These are phyloP conservation scores for Podospora fimiseda DNA, from an alignment of 495 filamentous ascomycete genomes.

Conservation along the genomic window DNA sequence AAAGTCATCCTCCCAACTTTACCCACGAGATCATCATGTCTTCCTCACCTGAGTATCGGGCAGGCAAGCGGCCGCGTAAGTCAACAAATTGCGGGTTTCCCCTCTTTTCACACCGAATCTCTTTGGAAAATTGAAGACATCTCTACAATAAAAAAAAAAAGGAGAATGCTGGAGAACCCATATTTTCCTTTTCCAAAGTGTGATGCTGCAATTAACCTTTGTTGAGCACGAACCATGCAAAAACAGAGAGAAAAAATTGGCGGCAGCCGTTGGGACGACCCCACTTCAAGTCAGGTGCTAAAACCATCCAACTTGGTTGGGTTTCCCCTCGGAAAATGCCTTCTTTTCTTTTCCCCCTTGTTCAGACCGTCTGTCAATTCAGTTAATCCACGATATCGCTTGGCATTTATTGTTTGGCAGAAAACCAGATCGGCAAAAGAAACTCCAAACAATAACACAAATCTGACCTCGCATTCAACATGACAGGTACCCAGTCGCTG, in stretches of 20 bases:
- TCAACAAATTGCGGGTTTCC: background rate
- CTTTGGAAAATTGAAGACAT: background rate
- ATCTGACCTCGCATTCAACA: conserved; percentile 19
- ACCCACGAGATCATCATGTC: conserved; percentile 11
- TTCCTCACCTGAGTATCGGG: conserved; percentile 24
- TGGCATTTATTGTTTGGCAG: background rate
- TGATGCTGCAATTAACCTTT: background rate
- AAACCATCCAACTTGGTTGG: background rate
- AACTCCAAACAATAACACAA: background rate
- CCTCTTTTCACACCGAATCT: background rate
- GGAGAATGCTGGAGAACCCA: background rate
- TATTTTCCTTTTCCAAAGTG: background rate
- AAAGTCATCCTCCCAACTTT: conserved; percentile 1
- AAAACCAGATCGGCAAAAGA: background rate
- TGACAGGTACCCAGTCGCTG: conserved; percentile 75
- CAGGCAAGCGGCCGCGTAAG: conserved; percentile 32
- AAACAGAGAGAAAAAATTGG: background rate
- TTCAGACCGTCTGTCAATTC: background rate
- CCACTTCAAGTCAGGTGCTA: conserved; percentile 5
- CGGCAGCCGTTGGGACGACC: background rate
- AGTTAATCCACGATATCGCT: no score
- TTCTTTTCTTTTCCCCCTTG: background rate
- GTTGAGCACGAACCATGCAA: background rate
- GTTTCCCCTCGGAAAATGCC: background rate
- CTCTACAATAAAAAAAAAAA: background rate